Base-by-base conservation (phyloP, 2,329 filamentous ascomycete species). In the Paraphaeosphaeria minitans region DNA sequence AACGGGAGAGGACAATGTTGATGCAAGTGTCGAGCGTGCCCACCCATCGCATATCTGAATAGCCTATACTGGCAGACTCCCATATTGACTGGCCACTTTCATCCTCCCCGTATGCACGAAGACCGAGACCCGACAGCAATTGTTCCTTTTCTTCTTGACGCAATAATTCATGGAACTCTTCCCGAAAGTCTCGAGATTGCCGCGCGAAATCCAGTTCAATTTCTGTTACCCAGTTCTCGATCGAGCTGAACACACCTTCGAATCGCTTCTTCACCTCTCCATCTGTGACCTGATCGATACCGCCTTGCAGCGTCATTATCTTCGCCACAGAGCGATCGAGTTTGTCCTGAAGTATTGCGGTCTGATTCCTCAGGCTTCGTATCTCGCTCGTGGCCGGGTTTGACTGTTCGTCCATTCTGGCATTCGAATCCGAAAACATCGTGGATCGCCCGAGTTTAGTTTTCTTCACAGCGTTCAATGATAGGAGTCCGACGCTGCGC, bases 201-300 rank as follows among this genome's bases (percentile, higher is more conserved):
- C 41, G 50, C 37, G 13, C 27, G 19, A 53, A 22, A 16, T 53
- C 50, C 22, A 53, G 16, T 31, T 53, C 50, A 29, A 53, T 53
- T 3, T 53, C 37, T 19, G 35, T 21, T 4, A 53, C 50, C 50
- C 50, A 53, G 21, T 53, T 35, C 27, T 53, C 37, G 12, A 43
- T 53, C 10, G 50, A 13, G 13, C 33, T 27, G n/a, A 31, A 53
- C 1, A 53, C 22, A 27, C 22, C 33, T 22, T 53, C 35, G 50
- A 53, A 53, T 29, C 35, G 50, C 24, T 43, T 53, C 21, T 29
- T 53, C 19, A 53, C 50, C 16, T 43, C 24, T 43, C 50, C 50
- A 29, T 53, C 50, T 53, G 50, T 42, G 33, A 53, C 42, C 24
- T 53, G 50, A 29, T 53, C 50, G 24, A 53, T 7, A 16, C 50